phyloP scores from a whole-genome alignment of 306 rosid genomes.

The Hippophae gyantsensis region DNA sequence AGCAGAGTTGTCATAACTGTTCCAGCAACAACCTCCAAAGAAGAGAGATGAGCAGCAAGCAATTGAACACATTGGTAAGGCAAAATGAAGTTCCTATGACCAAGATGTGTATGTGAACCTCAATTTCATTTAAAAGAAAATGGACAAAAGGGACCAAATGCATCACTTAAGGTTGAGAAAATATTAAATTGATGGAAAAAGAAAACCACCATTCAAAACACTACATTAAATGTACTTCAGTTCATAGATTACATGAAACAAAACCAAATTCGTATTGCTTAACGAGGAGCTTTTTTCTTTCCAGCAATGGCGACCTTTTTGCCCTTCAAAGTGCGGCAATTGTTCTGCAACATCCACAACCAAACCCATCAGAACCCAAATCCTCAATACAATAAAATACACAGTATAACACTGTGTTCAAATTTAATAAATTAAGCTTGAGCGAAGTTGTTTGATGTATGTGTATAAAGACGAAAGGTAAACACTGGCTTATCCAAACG shows the following conservation, averaged over 20 bases:
- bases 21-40: too few species aligned
- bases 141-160: too few species aligned
- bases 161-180: too few species aligned
- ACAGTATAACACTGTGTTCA: not conserved
- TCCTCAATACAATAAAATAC: not conserved
- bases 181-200: too few species aligned
- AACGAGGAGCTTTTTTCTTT: conserved; percentile 57
- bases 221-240: not conserved
- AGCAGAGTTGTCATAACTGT: too few species aligned
- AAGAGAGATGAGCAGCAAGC: too few species aligned
- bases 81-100: too few species aligned
- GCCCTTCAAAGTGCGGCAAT: conserved; percentile 91
- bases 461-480: conserved; percentile 19
- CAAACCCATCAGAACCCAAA: not conserved
- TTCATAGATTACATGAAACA: not conserved
- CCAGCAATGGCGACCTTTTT: conserved; percentile 81
- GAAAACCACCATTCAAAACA: too few species aligned
- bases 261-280: not conserved
- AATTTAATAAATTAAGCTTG: too few species aligned
- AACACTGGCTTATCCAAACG: not conserved
- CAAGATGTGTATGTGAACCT: too few species aligned
- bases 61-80: too few species aligned
- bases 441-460: not conserved
- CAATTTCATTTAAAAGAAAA: too few species aligned
- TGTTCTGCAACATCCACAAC: conserved; percentile 44